Base-by-base conservation (phyloP, 345 rosid genomes). In the Arabidopsis suecica region DNA sequence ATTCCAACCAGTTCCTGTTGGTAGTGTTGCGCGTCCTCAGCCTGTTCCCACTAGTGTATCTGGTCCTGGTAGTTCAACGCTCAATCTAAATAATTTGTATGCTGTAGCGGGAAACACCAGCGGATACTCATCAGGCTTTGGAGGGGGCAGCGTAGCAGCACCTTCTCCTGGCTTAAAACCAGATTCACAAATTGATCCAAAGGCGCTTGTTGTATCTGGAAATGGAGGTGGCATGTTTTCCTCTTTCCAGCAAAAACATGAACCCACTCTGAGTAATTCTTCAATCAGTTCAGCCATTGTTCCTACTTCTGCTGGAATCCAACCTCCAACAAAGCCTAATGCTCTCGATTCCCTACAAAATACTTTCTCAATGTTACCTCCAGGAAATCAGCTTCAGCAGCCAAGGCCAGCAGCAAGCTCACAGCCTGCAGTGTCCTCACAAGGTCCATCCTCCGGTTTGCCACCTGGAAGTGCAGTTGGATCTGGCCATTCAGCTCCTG, bases 311-410 rank as follows among this genome's bases (percentile, higher is more conserved):
- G 79, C 79, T 56, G 82, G 79, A 33, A 53, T 72, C 23, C 96
- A 89, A 61, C 83, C 87, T 75, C 61, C 88, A 13, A 81, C 69
- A 56, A 90, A 84, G 79, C 78, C 91, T 73, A 88, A 75, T 69
- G 76, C 92, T 53, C 85, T 84, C 23, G 91, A 88, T 75, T 85
- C 96, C n/a, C 74, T 92, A 75, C 91, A 90, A 80, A 85, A 77
- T 84, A 67, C 86, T 57, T 88, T 83, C 78, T 74, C 93, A 38
- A 74, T 80, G 88, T 93, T 75, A 72, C 82, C 92, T 83, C 10
- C 84, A 14, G 88, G 92, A 37, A 82, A 83, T 68, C 96, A 81
- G 81, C 77, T 71, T 74, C 88, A 82, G 56, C 83, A 62, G 37
- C 74, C 85, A 56, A 83, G 84, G 48, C 75, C 88, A 67, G 78